phyloP scores from a whole-genome alignment of 2,329 filamentous ascomycete genomes.

The Pezicula rhizophila region DNA sequence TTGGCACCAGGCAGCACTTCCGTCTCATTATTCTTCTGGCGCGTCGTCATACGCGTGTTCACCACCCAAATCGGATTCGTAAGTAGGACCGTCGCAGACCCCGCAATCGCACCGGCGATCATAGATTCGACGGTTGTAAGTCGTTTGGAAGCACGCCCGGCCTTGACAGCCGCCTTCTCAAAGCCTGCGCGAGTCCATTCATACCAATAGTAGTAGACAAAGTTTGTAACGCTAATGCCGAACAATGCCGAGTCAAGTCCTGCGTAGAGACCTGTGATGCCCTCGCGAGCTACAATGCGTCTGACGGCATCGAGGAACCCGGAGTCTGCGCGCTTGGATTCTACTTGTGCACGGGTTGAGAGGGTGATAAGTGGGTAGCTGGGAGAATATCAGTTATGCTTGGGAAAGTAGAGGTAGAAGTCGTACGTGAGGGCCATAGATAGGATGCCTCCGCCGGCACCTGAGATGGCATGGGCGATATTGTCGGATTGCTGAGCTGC shows the following conservation, averaged over 20 bases:
- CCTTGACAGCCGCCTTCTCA: slow-evolving; percentile 66
- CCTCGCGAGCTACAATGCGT: slow-evolving; percentile 86
- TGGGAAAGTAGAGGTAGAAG: slow-evolving; percentile 8
- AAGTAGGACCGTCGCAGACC: slow-evolving; percentile 86
- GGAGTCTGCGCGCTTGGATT: slow-evolving; percentile 86
- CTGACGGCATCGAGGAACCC: slow-evolving; percentile 77
- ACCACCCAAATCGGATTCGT: slow-evolving; percentile 99
- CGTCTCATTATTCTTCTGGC: slow-evolving; percentile 51
- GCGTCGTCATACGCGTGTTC: slow-evolving; percentile 96
- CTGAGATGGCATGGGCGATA: slow-evolving; percentile 89
- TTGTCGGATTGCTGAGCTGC: slow-evolving; percentile 73
- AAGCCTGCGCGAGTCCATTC: slow-evolving; percentile 92
- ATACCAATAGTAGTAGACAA: slow-evolving; percentile 99
- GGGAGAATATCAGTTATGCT: not conserved
- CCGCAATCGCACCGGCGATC: slow-evolving; percentile 89
- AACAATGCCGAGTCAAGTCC: slow-evolving; percentile 92
- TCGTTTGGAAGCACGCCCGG: slow-evolving; percentile 69
- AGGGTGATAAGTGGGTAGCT: slow-evolving; percentile 96
- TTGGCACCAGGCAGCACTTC: slow-evolving; percentile 36
- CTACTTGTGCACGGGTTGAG: slow-evolving; percentile 94
- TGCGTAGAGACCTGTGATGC: slow-evolving; percentile 81
- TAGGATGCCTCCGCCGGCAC: slow-evolving; percentile 85
- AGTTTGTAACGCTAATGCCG: slow-evolving; percentile 97
- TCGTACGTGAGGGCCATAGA: slow-evolving; percentile 90
- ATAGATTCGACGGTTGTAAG: slow-evolving; percentile 91